A percentile compares a stretch with the other conserved stretches of the same genome.
These are phyloP conservation scores for Heliosperma pusillum DNA, from an alignment of 148 eudicot genomes.

Conservation along the genomic window DNA sequence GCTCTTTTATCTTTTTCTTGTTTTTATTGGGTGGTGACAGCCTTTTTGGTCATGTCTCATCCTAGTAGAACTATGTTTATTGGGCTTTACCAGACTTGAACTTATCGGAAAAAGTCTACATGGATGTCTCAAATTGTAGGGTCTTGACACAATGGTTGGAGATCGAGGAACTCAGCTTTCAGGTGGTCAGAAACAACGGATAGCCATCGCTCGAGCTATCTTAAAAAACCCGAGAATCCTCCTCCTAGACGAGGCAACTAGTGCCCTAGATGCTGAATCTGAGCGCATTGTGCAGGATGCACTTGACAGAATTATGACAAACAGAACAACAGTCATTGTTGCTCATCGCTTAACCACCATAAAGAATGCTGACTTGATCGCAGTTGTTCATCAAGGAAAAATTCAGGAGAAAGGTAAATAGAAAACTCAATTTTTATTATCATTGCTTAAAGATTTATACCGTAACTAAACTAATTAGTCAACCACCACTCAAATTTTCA, in stretches of 20 bases:
- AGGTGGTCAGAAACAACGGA: constrained; percentile 87
- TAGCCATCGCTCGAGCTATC: constrained; percentile 86
- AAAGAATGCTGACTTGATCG: constrained; percentile 68
- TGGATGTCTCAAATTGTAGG: constrained; percentile 34
- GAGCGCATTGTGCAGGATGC: constrained; percentile 86
- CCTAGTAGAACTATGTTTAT: no score
- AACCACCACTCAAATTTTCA: no score
- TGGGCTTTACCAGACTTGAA: no score
- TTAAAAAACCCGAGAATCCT: constrained; percentile 73
- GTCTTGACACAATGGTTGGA: constrained; percentile 78
- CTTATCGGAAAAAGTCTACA: neutral
- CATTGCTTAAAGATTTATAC: neutral
- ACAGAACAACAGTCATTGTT: constrained; percentile 75
- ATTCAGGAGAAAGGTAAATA: constrained; percentile 67
- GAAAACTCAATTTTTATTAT: neutral
- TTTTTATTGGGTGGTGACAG: no score
- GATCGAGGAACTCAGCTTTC: constrained; percentile 87
- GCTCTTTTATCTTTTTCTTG: no score
- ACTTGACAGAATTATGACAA: constrained; percentile 63
- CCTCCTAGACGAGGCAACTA: constrained; percentile 87
- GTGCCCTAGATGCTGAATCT: constrained; percentile 86
- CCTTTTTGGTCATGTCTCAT: no score
- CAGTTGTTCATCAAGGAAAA: constrained; percentile 74
- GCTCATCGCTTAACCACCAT: constrained; percentile 82
- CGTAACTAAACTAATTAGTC: neutral